These are phyloP conservation scores for Salix udensis DNA, from an alignment of 345 rosid species.

Conservation along the genomic window DNA sequence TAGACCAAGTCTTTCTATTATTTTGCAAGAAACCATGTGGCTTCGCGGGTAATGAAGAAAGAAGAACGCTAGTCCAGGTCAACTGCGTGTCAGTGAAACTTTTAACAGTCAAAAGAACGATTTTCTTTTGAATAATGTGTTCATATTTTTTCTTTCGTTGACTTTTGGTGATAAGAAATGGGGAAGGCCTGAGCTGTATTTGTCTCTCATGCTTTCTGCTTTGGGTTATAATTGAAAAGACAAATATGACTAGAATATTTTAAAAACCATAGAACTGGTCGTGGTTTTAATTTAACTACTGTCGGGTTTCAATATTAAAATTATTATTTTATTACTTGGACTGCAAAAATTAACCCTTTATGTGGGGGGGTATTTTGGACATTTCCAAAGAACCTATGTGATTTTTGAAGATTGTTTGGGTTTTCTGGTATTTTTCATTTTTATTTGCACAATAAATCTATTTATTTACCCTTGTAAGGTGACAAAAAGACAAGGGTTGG, in stretches of 20 bases:
- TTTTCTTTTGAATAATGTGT: neutral
- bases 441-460: no score
- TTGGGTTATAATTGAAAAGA: neutral
- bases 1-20: neutral
- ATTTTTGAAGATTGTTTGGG: no score
- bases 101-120: neutral
- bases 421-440: no score
- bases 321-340: no score
- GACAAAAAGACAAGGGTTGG: no score
- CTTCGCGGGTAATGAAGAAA: neutral
- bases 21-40: neutral
- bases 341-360: no score
- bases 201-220: neutral
- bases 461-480: no score
- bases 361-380: no score
- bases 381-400: no score
- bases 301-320: no score
- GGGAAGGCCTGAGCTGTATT: neutral
- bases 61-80: neutral
- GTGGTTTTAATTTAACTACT: no score
- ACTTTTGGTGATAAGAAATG: neutral
- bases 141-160: neutral
- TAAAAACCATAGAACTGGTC: no score
- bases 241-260: neutral
- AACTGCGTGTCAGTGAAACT: constrained; percentile 5